Base-by-base conservation (phyloP, 75 land plant species). In the Selaginella moellendorffii region DNA sequence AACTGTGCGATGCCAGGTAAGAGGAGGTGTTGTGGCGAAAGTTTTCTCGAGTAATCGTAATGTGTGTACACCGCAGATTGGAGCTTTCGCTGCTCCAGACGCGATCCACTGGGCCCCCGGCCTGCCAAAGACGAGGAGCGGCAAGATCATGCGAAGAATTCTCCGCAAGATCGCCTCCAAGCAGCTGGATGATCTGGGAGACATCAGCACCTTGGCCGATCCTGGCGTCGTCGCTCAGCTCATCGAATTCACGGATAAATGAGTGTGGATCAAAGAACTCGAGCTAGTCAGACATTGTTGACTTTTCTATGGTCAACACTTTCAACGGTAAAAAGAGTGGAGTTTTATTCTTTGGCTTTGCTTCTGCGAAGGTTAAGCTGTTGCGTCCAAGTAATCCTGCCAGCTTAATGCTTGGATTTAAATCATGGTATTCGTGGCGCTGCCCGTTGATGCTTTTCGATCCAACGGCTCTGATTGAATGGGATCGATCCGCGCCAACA, bases 111-210 rank as follows among this genome's bases (percentile, higher is more conserved):
- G 97, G 97, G 97, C 97, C 0, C 97, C 97, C 24, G 89, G 96
- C 17, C 81, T 91, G 26, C 97, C 97, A 30, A 91, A 91, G 68
- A 91, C 97, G 26, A 80, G 97, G 67, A 91, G 97, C 74, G 97
- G 97, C 30, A 91, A 91, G 70, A 91, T 91, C 52, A 91, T 91
- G 97, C 83, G 97, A 72, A 82, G 97, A 72, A 88, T 91, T 53
- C 56, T 91, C 64, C 80, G 97, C 28, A 91, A 91, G 76, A 91
- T 91, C 27, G 97, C 97, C 14, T 76, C 86, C 19, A 78, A 72
- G 70, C 86, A 91, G 46, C 69, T 78, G 54, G 85, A 88, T 63
- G 89, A 91, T 65, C 81, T 91, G 12, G 97, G 97, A 8, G 97
- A 91, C 71, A 88, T 83, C 24, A 91, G 97, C 74, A 91, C 97